Conservation (phyloP, 352 stramenopile genomes). For the Globisporangium abappressorium region DNA sequence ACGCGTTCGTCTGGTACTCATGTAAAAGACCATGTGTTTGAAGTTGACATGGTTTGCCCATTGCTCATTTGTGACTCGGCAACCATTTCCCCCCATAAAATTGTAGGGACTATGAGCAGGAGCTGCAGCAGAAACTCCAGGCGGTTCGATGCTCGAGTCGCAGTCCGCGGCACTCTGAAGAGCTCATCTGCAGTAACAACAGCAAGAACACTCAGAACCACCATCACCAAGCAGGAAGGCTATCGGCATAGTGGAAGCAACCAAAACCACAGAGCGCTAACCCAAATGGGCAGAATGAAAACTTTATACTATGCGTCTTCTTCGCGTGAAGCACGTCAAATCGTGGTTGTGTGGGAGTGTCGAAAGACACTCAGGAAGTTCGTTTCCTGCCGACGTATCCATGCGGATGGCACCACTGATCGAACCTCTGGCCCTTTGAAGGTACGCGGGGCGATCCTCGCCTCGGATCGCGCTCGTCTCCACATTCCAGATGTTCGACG, state of each 20-base stretch:
- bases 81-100: not conserved
- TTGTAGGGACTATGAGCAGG: conserved; percentile 38
- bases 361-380: too few relatives aligned
- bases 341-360: too few relatives aligned
- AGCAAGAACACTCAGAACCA: not conserved
- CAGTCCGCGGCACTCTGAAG: conserved; percentile 2
- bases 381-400: too few relatives aligned
- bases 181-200: not conserved
- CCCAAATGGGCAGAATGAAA: not conserved
- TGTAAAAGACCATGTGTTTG: too few relatives aligned
- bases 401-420: too few relatives aligned
- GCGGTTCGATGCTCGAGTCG: conserved; percentile 3
- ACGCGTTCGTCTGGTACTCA: conserved; percentile 48
- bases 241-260: not conserved
- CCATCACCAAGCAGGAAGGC: not conserved
- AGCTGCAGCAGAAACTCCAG: conserved; percentile 26
- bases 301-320: too few relatives aligned
- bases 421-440: too few relatives aligned
- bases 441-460: too few relatives aligned
- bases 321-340: too few relatives aligned
- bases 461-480: too few relatives aligned
- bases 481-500: too few relatives aligned
- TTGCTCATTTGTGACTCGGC: not conserved
- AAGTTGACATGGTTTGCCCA: not conserved
- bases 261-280: not conserved